Evolutionary conservation across 2,329 filamentous ascomycete species (phyloP).

Genomic region (Paradendryphiella salina): DNA sequence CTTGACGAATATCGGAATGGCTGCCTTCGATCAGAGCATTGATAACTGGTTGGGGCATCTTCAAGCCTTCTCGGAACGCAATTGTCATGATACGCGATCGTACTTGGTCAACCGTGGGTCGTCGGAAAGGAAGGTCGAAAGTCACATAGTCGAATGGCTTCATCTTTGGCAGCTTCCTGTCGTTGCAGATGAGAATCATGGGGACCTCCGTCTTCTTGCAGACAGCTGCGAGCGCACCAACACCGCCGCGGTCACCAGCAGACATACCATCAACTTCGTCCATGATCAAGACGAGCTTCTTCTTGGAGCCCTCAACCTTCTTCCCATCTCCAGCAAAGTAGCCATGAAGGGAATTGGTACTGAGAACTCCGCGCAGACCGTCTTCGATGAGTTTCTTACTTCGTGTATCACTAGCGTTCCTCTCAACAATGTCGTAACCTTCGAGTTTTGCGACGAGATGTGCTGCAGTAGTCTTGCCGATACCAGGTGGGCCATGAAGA

Average conservation of each 20-base stretch:
- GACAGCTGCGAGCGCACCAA: conserved; percentile 88
- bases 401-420: conserved; percentile 90
- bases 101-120: conserved; percentile 88
- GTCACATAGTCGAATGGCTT: conserved; percentile 91
- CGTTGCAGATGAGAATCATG: conserved; percentile 97
- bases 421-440: conserved; percentile 91
- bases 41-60: conserved; percentile 78
- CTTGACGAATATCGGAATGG: conserved; percentile 93
- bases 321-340: conserved; percentile 87
- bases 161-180: conserved; percentile 92
- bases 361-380: conserved; percentile 85
- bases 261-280: conserved; percentile 99
- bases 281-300: conserved; percentile 96
- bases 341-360: conserved; percentile 88
- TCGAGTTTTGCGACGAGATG: conserved; percentile 92
- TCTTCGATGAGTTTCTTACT: conserved; percentile 95
- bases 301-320: conserved; percentile 76
- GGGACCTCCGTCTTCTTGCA: conserved; percentile 95
- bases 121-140: conserved; percentile 82
- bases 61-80: conserved; percentile 86
- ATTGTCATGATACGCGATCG: conserved; percentile 93
- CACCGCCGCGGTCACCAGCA: conserved; percentile 90
- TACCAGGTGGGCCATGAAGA: conserved; percentile 91
- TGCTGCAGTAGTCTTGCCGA: conserved; percentile 96
- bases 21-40: conserved; percentile 95